Conservation (phyloP, 2,329 filamentous ascomycete species). For the Aspergillus fumigatus region DNA sequence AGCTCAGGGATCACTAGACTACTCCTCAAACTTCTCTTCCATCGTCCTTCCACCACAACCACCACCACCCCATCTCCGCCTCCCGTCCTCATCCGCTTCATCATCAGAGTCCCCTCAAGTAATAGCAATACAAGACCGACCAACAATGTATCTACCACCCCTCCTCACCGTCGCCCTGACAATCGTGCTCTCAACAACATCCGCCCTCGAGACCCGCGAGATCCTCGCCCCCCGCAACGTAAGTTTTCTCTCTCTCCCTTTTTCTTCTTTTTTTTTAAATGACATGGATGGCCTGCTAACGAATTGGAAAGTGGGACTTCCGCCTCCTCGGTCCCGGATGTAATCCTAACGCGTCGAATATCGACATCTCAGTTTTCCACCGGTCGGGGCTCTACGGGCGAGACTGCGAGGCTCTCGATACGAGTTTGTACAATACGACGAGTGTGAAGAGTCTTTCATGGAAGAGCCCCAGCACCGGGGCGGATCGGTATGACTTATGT, state of each 20-base stretch:
- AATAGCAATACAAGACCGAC: neutral
- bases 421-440: conserved; percentile 5
- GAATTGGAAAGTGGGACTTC: conserved; percentile 24
- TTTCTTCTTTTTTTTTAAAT: too few relatives aligned
- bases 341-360: conserved; percentile 14
- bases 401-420: conserved; percentile 9
- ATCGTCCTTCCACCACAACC: neutral
- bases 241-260: neutral
- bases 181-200: conserved; percentile 1
- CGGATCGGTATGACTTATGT: conserved; percentile 17
- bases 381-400: conserved; percentile 8
- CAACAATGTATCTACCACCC: conserved; percentile 3
- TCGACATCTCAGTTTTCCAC: conserved; percentile 18
- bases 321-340: conserved; percentile 30
- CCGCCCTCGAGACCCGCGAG: neutral
- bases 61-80: neutral
- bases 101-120: too few relatives aligned
- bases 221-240: conserved; percentile 18
- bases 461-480: conserved; percentile 23
- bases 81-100: neutral
- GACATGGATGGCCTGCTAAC: neutral
- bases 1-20: neutral
- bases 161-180: neutral
- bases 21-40: neutral
- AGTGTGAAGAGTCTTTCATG: conserved; percentile 22